phyloP scores from a whole-genome alignment of 169 alveolate genomes.

The Haemoproteus tartakovskyi region DNA sequence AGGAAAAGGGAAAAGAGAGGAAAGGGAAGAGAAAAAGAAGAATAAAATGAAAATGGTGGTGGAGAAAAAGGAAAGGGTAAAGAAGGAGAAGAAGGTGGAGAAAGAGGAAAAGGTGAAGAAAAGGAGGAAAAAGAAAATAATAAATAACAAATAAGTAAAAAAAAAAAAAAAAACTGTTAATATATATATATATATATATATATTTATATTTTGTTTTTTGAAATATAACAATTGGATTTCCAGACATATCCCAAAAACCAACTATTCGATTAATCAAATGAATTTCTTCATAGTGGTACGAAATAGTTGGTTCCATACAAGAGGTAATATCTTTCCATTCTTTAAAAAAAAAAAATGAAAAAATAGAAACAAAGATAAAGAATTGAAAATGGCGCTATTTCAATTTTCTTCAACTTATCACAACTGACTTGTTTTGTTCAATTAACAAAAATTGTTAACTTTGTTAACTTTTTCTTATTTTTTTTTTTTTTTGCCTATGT shows the following conservation, averaged over 20 bases:
- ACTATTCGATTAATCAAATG: conserved; percentile 40
- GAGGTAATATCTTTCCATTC: conserved; percentile 59
- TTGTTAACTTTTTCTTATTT: background rate
- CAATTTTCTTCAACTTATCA: too few species aligned
- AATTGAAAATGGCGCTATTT: background rate
- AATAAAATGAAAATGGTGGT: too few species aligned
- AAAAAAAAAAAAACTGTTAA: too few species aligned
- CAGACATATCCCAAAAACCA: conserved; percentile 63
- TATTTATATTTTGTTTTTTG: too few species aligned
- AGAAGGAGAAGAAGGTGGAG: too few species aligned
- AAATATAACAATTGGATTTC: conserved; percentile 41
- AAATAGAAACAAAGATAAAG: conserved; percentile 1
- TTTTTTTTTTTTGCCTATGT: background rate
- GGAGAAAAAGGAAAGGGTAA: too few species aligned
- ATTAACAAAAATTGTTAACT: too few species aligned
- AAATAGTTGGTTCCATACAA: conserved; percentile 58
- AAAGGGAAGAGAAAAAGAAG: background rate
- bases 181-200: too few species aligned
- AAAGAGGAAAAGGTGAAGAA: too few species aligned
- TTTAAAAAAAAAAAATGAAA: background rate
- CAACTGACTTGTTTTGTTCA: too few species aligned
- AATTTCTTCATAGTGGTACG: conserved; percentile 61
- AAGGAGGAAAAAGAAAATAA: too few species aligned
- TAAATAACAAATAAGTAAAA: too few species aligned
- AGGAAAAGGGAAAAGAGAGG: background rate